Base-by-base conservation (phyloP, 108 stramenopile genomes). In the Skeletonema potamos region DNA sequence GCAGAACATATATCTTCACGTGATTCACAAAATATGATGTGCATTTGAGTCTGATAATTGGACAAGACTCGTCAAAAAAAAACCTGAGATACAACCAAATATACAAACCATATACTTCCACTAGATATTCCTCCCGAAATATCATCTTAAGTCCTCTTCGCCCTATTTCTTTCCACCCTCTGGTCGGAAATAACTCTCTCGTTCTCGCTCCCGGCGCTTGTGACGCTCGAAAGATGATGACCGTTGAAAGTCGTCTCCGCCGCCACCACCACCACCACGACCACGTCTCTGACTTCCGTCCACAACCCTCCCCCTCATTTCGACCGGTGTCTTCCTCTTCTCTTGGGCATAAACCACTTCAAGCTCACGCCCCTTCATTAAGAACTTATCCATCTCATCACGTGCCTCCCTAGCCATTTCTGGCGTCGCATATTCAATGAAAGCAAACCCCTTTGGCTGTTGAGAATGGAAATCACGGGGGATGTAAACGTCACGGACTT, bases 261-360 rank as follows among this genome's bases (percentile, higher is more conserved):
- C 48, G 0, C 75, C 70, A 20, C 75, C 76, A 27, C 69, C 74
- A 26, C 71, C 68, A 32, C 81, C 74, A 33, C 78, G 74, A 27
- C 70, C 65, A 17, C 72, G 66, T 62, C 20, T 66, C 51, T 41
- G 59, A 76, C 29, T 55, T 26, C 82, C 82, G 55, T 86, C 82
- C 41, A 83, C 84, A 22, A 82, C 85, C 48, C 90, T 74, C 12
- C 86, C 88, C 56, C 87, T 74, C 93, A 95, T 95, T 74, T 95
- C 90, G 66, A 80, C 81, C 24, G 93, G 91, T 20, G 89, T 92
- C 84, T 95, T 95, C 58, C 93, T 82, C 56, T 89, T 88, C 66
- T 95, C 93, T 70, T 95, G 93, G 0, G 93, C 93, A 83, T 89
- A 95, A 15, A 95, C 91, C 5, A 95, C 93, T 76, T 95, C 93